Evolutionary conservation across 2,329 filamentous ascomycete genomes (phyloP), one percentile per base, ranked within the genome.

Genomic region (Scortechinia acanthostroma): DNA sequence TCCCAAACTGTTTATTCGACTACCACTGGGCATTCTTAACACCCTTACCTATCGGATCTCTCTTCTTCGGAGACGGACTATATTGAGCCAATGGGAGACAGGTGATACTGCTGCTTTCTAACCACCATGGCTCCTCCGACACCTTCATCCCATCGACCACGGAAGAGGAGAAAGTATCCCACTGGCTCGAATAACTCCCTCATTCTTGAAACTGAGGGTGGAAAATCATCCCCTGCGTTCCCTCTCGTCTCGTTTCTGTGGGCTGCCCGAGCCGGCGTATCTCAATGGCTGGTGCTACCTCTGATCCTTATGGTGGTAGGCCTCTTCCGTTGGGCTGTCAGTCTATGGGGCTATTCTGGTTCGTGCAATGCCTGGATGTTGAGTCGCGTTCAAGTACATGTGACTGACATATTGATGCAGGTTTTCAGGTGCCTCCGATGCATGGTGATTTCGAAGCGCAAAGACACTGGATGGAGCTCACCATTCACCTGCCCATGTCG

Each of bases 381-480:
- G 43, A 20, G 28, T 2, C 43, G 33, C 45, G 28, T 43, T 42
- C 23, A 30, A 35, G 35, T 37, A 25, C 37, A 46, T n/a, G 51
- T 46, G 16, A 44, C 49, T 50, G 28, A 51, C 21, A 19, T 45
- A 37, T 40, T 40, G 45, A 55, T 22, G 51, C 49, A 90, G 87
- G 91, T 46, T 87, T 84, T 57, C 71, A 84, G 48, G 80, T 78
- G 48, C 91, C 91, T 25, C 93, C 93, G 4, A 90, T 96, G 81
- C 87, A 91, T 58, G 93, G 93, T 52, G 93, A 98, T 64, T 98
- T 95, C 66, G 93, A 98, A 69, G 93, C 94, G 3, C 93, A 98
- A 63, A 74, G 93, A 55, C 93, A 98, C 64, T 98, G 93, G 93
- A 95, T 98, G 91, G 93, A 98, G 59, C 73, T 98, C 52, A 96